Base-by-base conservation (phyloP, 495 filamentous ascomycete genomes). In the Daldinia grandis region DNA sequence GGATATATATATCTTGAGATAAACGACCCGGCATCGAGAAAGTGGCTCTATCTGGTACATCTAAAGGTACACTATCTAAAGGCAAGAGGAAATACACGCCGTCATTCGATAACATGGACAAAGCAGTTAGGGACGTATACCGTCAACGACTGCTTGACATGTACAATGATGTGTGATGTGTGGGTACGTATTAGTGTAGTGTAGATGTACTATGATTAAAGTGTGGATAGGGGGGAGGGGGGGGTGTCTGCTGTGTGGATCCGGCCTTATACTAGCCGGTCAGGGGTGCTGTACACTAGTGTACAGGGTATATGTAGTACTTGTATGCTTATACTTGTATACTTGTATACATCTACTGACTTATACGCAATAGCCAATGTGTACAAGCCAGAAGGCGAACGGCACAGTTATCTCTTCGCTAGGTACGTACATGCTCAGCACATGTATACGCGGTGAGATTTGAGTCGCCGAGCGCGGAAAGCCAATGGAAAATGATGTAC, bases 91-190 rank as follows among this genome's bases (percentile, higher is more conserved):
- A 47, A 49, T 27, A 37, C 51, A 64, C 38, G 57, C 47, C 42
- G 59, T 64, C 64, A 54, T 44, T 58, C 40, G 40, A 64, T 54
- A 64, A 55, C n/a, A 25, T 42, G 38, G 44, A 15, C 55, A 59
- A 61, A 55, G 40, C 49, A 28, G 38, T 30, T 30, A 49, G 56
- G 24, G n/a, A 54, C 38, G 42, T 51, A 58, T 47, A 28, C 59
- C 37, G 55, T 51, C 24, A 68, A 64, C 59, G 64, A 74, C 14
- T 14, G n/a, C 50, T 47, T 31, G 42, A 38, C 57, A 69, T 76
- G 74, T 76, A 74, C 71, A 74, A 71, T 66, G 74, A 69, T 64
- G 72, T 66, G 67, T 66, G 74, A 69, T 64, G 68, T 66, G 67
- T 76, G 67, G 66, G 54, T 73, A 74, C 61, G 64, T 69, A 35